A percentile compares a stretch with the other conserved stretches of the same genome.
phyloP scores from a whole-genome alignment of 140 eudicot genomes.

The Anethum foeniculum region DNA sequence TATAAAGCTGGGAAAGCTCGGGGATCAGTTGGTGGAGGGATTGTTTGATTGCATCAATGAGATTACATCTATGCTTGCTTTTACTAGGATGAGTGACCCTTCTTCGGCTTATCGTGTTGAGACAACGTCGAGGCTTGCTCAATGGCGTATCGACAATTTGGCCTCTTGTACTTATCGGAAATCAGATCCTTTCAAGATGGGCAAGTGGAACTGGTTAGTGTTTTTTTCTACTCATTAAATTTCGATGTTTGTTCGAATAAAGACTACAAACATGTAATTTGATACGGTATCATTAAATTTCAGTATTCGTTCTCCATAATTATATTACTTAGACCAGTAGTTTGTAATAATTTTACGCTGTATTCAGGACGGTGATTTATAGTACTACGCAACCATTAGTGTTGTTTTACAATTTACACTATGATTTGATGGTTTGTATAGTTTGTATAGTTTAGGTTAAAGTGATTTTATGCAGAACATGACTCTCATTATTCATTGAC shows the following conservation, averaged over 20 bases:
- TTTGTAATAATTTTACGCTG: no score
- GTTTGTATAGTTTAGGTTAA: not conserved
- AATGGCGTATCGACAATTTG: slow-evolving; percentile 89
- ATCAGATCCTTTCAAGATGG: slow-evolving; percentile 97
- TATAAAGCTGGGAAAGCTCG: slow-evolving; percentile 81
- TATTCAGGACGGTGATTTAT: no score
- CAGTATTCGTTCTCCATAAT: no score
- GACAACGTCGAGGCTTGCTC: slow-evolving; percentile 93
- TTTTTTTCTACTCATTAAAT: no score
- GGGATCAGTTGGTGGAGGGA: slow-evolving; percentile 52
- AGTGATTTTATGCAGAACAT: not conserved
- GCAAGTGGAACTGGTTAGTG: slow-evolving; percentile 83
- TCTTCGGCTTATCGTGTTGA: slow-evolving; percentile 83
- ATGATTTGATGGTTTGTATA: not conserved
- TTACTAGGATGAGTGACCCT: slow-evolving; percentile 69
- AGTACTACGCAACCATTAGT: no score
- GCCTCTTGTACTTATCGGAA: slow-evolving; percentile 79
- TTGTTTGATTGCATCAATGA: slow-evolving; percentile 82
- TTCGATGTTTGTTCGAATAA: not conserved
- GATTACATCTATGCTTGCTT: slow-evolving; percentile 47
- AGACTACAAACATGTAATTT: not conserved
- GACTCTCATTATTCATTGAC: no score
- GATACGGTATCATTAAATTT: no score
- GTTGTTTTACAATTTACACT: no score
- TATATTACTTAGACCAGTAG: no score